These are phyloP conservation scores for Fusarium lateritium DNA, from an alignment of 2,329 filamentous ascomycete genomes.

Conservation along the genomic window DNA sequence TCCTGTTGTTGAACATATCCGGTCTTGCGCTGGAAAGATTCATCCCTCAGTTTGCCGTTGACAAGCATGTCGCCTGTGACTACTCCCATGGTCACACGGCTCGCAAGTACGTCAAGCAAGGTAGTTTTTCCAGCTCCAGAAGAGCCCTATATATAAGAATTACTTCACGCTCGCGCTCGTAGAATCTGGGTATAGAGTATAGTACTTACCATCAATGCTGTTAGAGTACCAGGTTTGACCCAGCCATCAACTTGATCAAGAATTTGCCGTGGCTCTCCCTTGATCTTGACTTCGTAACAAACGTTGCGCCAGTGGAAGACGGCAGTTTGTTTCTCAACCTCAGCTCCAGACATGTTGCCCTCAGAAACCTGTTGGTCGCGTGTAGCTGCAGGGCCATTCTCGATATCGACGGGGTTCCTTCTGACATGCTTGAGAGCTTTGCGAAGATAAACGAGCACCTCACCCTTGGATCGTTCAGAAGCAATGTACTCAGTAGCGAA, in stretches of 20 bases:
- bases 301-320: slow-evolving; percentile 79
- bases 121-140: slow-evolving; percentile 91
- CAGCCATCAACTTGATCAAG: slow-evolving; percentile 71
- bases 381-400: too few species aligned
- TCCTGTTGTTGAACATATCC: slow-evolving; percentile 94
- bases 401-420: too few species aligned
- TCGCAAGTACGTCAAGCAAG: slow-evolving; percentile 85
- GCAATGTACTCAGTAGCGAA: too few species aligned
- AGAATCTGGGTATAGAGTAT: too few species aligned
- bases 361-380: too few species aligned
- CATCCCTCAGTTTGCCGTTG: slow-evolving; percentile 73
- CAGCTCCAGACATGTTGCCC: too few species aligned
- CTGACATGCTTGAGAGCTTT: too few species aligned
- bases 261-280: slow-evolving; percentile 71
- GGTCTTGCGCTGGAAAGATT: slow-evolving; percentile 87
- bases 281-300: slow-evolving; percentile 79
- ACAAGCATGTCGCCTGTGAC: slow-evolving; percentile 83
- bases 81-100: slow-evolving; percentile 87
- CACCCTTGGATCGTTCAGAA: too few species aligned
- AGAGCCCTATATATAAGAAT: slow-evolving; percentile 65
- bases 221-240: slow-evolving; percentile 80
- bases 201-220: slow-evolving; percentile 70
- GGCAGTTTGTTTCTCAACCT: not conserved
- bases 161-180: too few species aligned
- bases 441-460: too few species aligned